These are phyloP conservation scores for Populus pruinosa DNA, from an alignment of 345 rosid species.

Conservation along the genomic window DNA sequence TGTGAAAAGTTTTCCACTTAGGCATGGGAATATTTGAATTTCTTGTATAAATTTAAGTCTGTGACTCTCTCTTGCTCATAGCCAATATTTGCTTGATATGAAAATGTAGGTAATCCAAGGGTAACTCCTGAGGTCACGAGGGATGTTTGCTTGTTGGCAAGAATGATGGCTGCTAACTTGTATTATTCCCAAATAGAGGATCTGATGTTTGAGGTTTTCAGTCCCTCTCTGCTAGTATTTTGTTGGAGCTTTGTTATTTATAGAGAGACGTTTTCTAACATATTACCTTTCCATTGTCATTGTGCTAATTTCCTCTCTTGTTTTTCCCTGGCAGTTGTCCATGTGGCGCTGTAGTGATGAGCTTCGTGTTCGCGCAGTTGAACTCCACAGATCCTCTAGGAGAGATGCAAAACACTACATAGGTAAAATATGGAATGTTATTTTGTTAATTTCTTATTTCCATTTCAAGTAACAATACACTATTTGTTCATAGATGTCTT, in stretches of 20 bases:
- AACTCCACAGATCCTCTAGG: constrained; percentile 68
- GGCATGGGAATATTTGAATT: not conserved
- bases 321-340: constrained; percentile 57
- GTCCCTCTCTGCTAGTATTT: not conserved
- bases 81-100: constrained; percentile 2
- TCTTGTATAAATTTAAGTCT: not conserved
- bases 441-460: not conserved
- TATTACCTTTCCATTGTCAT: not conserved
- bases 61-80: not conserved
- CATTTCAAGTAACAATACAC: not conserved
- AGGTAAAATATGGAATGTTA: constrained; percentile 41
- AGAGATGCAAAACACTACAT: constrained; percentile 97
- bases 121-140: constrained; percentile 99
- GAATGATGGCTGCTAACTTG: constrained; percentile 99
- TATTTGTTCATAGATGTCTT: not conserved
- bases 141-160: constrained; percentile 94
- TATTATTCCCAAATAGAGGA: constrained; percentile 90
- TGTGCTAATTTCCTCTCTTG: not conserved
- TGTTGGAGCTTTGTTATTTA: not conserved
- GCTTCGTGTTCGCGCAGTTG: constrained; percentile 71
- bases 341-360: constrained; percentile 99
- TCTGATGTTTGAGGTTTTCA: constrained; percentile 91
- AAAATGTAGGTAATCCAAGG: constrained; percentile 78
- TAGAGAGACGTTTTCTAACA: not conserved
- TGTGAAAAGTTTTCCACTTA: not conserved